Base-by-base conservation (phyloP, 1,139 yeast genomes). In the Yamadazyma atlantica region DNA sequence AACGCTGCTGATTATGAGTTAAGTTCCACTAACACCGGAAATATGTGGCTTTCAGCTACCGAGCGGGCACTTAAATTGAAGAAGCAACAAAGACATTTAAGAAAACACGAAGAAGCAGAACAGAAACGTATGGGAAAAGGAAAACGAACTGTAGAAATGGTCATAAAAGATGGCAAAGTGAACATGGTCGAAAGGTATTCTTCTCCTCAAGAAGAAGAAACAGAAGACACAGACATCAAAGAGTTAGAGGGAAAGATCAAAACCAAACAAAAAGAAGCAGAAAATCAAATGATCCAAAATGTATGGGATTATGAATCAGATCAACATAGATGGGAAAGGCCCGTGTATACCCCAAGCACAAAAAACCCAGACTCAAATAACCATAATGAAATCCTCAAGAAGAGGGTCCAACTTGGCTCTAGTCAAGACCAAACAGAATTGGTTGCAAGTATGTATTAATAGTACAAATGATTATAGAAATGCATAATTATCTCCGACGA, bases 1-100 rank as follows among this genome's bases (percentile, higher is more conserved):
- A 85, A 88, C 54, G 97, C 95, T 0, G 80, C 96, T 5, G 98
- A 94, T 57, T 92, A 82, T 55, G 94, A 85, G 36, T 45, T 74
- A 33, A 80, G 81, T 0, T 58, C 72, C 4, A 64, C 75, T 0
- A 53, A 65, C 4, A 75, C 77, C 33, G 64, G 77, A 2, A 80
- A 73, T 49, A 70, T 80, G 49, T 94, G 98, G 98, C 82, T 95
- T 0, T 78, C 87, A 4, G 92, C 97, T 0, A 73, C 83, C 35
- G 97, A 94, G 53, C 78, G 94, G 48, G 97, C 97, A 0, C 68
- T 88, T 40, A 78, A 74, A 40, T 68, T 92, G 49, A 88, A 89
- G 57, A 79, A 79, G 47, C 96, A 89, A 55, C 97, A 90, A 53
- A 75, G 82, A 40, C 83, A 80, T 48, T 57, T 83, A 41, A 66